Base-by-base conservation (phyloP, 352 stramenopile genomes). In the Pythium dissotocum region DNA sequence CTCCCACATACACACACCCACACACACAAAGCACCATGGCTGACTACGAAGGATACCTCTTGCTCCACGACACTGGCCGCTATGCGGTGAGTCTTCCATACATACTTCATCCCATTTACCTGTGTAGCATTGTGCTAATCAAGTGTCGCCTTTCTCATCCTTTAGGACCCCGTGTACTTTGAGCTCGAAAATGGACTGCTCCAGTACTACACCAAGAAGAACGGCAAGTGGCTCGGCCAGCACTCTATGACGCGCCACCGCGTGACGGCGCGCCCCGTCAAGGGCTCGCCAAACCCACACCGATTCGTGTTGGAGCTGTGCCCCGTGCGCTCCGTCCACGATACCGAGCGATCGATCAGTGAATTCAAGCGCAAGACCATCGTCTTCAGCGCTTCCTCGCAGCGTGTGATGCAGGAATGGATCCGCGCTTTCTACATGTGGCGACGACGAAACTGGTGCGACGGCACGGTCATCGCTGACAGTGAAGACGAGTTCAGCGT, bases 1-100 rank as follows among this genome's bases (percentile, higher is more conserved):
- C 21, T 24, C 21, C 21, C 21, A 48, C 18, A 24, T 58, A 16
- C 40, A 9, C 5, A 12, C 48, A 14, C 40, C 38, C 12, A 58
- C 6, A 16, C 8, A 57, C 26, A 18, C 51, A 35, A 35, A 33
- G 12, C 61, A 72, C 26, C 33, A 93, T 94, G 86, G 86, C 86
- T 24, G 86, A 93, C 69, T 93, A 90, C 73, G 83, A 92, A 80
- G 86, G 86, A 21, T 94, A 83, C 71, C 63, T 94, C 24, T 69
- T 94, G 36, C 76, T 94, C 24, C 86, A 94, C 69, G 82, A 86
- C 71, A 59, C 75, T 49, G 77, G 76, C 12, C 75, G 70, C 38
- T 52, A 56, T 36, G 68, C 68, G 46, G 36, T 44, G 36, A 44
- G 36, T 44, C 36, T 44, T 12, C 36, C 36, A 12, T 16, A 14